Evolutionary conservation across 2,329 filamentous ascomycete species (phyloP).

Genomic region (Scedosporium boydii): DNA sequence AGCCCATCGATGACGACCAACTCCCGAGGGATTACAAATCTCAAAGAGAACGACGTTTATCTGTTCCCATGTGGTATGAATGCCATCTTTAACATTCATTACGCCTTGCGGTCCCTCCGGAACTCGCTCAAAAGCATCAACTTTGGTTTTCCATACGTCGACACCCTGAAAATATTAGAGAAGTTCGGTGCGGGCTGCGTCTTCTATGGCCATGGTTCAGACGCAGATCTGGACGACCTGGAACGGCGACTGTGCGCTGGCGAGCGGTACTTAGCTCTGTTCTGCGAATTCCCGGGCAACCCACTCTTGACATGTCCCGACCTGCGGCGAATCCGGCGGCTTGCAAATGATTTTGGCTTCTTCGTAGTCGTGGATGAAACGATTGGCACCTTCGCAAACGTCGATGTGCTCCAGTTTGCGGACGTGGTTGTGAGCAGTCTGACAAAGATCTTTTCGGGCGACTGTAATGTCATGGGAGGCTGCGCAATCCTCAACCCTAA

Average conservation of each 20-base stretch:
- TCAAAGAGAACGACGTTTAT: constrained; percentile 81
- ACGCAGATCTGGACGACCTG: constrained; percentile 73
- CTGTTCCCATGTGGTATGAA: constrained; percentile 90
- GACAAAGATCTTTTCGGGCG: constrained; percentile 94
- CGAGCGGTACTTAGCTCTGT: constrained; percentile 71
- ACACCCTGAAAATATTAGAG: constrained; percentile 87
- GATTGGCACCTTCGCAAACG: constrained; percentile 91
- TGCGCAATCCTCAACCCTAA: constrained; percentile 57
- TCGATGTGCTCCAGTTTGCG: constrained; percentile 80
- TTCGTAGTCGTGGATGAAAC: constrained; percentile 91
- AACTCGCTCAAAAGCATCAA: constrained; percentile 68
- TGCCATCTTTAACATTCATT: constrained; percentile 83
- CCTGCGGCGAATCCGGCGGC: constrained; percentile 64
- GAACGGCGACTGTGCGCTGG: constrained; percentile 61
- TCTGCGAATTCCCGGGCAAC: constrained; percentile 93
- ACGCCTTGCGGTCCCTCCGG: constrained; percentile 56
- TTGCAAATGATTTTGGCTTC: constrained; percentile 81
- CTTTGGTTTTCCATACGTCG: constrained; percentile 96
- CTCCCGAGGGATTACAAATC: constrained; percentile 48
- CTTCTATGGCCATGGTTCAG: constrained; percentile 77
- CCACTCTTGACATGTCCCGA: constrained; percentile 81
- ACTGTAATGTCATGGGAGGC: constrained; percentile 97
- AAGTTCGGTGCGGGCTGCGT: constrained; percentile 86
- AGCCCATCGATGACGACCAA: constrained; percentile 22
- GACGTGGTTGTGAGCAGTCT: constrained; percentile 91